Evolutionary conservation across 2,329 filamentous ascomycete genomes (phyloP), one percentile per base, ranked within the genome.

Genomic region (Diplodia intermedia): DNA sequence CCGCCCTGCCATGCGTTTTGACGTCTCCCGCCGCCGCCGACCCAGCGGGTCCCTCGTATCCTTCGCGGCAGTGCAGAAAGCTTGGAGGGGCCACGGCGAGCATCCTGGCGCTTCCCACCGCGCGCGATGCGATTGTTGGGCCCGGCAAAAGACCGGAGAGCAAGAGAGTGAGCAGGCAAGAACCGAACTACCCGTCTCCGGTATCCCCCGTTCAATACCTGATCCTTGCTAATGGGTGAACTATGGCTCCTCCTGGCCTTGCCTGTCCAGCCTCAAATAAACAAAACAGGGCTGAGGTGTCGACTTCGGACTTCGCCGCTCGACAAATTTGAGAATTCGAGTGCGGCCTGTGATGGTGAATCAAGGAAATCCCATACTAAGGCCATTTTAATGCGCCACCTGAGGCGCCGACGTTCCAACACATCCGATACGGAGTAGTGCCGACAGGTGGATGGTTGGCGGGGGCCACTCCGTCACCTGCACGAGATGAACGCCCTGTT

Each of bases 401-500:
- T 26, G 40, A 54, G 26, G 52, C 11, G 43, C 20, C 11, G 0
- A 7, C 11, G n/a, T 56, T 56, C 54, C 54, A 56, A 15, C 55
- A 26, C 55, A 26, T 33, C 40, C 56, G 38, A 49, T 56, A 33
- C 26, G 23, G 56, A 61, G 56, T 43, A 20, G 7, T 49, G 38
- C 56, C 56, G 55, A 26, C 31, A 9, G 33, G 33, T 36, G 33
- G 54, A 56, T 40, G 33, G 54, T 31, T 54, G 26, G 52, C 26
- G 52, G 15, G n/a, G 5, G 31, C 26, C n/a, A 29, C 31, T 36
- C n/a, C 11, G 26, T 43, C 29, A 47, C 11, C 29, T 7, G 43
- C 60, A 63, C 60, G 60, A 36, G 60, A 31, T 11, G 9, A 23
- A 31, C 60, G 60, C 60, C 60, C 43, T 63, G 60, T 52, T 38